A percentile compares a stretch with the other conserved stretches of the same genome.
These are phyloP conservation scores for Curvularia lunata DNA, from an alignment of 2,329 filamentous ascomycete genomes.

Conservation along the genomic window DNA sequence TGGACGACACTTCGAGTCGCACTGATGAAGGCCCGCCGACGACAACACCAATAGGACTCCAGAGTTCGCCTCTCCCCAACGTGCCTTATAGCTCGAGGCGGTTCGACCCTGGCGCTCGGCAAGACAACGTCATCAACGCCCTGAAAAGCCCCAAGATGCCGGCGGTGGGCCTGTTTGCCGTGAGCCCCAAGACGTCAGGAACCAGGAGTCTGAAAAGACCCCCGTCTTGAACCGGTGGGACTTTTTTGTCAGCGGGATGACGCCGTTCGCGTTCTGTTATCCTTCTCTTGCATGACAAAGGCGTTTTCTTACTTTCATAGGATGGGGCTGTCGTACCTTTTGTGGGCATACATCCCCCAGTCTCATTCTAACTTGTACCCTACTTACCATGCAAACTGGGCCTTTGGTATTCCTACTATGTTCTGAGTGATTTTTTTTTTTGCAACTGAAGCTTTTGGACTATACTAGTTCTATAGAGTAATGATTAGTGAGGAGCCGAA, in stretches of 20 bases:
- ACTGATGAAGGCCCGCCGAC: slow-evolving; percentile 29
- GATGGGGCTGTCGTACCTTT: not conserved
- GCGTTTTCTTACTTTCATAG: slow-evolving; percentile 6
- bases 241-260: not conserved
- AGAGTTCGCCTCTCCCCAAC: slow-evolving; percentile 32
- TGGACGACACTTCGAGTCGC: slow-evolving; percentile 25
- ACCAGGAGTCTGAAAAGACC: slow-evolving; percentile 36
- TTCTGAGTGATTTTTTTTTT: too few relatives aligned
- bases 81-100: slow-evolving; percentile 19
- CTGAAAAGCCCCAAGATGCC: slow-evolving; percentile 33
- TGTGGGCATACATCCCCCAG: too few relatives aligned
- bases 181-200: slow-evolving; percentile 32
- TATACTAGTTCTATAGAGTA: too few relatives aligned
- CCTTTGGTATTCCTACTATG: too few relatives aligned
- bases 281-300: slow-evolving; percentile 17
- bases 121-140: slow-evolving; percentile 19
- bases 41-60: slow-evolving; percentile 17
- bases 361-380: not conserved
- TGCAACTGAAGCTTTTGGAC: too few relatives aligned
- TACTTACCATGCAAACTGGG: too few relatives aligned
- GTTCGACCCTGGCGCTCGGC: slow-evolving; percentile 12
- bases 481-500: too few relatives aligned
- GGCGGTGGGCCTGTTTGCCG: slow-evolving; percentile 39
- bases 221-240: slow-evolving; percentile 20
- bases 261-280: not conserved